Conservation (phyloP, 495 filamentous ascomycete species). For the Neurospora intermedia region DNA sequence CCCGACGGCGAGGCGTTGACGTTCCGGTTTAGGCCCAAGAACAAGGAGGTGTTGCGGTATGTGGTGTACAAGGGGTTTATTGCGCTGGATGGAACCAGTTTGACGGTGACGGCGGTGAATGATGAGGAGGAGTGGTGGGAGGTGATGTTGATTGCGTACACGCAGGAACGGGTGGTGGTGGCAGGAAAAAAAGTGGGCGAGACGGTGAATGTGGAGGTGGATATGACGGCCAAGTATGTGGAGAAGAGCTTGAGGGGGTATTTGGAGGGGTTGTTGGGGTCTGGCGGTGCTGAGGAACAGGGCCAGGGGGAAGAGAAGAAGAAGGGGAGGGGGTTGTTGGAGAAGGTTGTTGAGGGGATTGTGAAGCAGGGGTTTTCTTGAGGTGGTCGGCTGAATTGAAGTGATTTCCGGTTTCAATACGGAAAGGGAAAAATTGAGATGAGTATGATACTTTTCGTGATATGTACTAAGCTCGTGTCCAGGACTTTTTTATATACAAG, state of each 20-base stretch:
- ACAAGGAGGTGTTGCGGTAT: constrained; percentile 59
- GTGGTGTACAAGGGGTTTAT: constrained; percentile 96
- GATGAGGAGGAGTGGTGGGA: constrained; percentile 66
- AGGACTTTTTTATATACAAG: neutral
- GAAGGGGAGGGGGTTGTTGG: constrained; percentile 49
- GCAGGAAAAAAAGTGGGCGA: constrained; percentile 75
- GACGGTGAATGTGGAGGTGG: constrained; percentile 91
- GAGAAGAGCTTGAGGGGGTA: constrained; percentile 85
- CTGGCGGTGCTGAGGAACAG: neutral
- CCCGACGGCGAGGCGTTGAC: constrained; percentile 84
- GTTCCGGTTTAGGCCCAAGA: constrained; percentile 66
- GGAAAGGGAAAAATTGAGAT: neutral
- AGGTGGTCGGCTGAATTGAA: too few species aligned
- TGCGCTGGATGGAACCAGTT: constrained; percentile 87
- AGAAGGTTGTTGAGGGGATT: constrained; percentile 73
- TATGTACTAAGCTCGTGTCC: neutral
- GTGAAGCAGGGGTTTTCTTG: constrained; percentile 56
- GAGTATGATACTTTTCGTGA: neutral
- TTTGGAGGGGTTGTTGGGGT: constrained; percentile 32
- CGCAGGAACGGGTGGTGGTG: constrained; percentile 84
- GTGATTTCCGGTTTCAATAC: neutral
- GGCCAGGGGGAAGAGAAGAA: constrained; percentile 26
- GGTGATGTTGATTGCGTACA: constrained; percentile 98
- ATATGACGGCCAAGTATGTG: constrained; percentile 97
- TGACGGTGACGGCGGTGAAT: constrained; percentile 81